phyloP scores from a whole-genome alignment of 805 yeast species.

The Clavispora carvajalis region DNA sequence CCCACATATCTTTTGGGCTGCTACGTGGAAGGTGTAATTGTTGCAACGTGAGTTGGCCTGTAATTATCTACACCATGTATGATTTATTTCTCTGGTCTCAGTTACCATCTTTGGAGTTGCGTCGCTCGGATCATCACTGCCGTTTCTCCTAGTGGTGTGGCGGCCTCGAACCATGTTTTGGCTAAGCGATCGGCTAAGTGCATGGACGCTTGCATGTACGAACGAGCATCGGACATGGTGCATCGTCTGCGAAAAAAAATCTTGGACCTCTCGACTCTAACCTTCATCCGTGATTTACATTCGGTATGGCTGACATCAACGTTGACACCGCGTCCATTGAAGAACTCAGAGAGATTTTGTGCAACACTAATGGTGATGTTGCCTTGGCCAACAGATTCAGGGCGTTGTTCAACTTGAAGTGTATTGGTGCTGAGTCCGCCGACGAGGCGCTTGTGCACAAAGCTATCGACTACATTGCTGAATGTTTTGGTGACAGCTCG shows the following conservation, averaged over 20 bases:
- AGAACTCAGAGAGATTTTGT: slow-evolving; percentile 64
- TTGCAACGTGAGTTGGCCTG: too few species aligned
- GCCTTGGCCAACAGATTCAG: slow-evolving; percentile 86
- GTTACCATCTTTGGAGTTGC: too few species aligned
- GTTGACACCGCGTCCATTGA: slow-evolving; percentile 47
- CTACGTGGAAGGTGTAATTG: too few species aligned
- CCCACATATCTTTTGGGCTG: too few species aligned
- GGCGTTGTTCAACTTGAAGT: slow-evolving; percentile 87
- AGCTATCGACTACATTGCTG: slow-evolving; percentile 81
- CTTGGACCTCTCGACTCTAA: too few species aligned
- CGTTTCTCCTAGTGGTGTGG: too few species aligned
- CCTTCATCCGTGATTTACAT: too few species aligned
- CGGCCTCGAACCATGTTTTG: too few species aligned
- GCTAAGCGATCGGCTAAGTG: neutral
- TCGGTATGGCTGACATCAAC: slow-evolving; percentile 29
- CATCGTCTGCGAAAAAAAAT: neutral
- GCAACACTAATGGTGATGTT: slow-evolving; percentile 60
- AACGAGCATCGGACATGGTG: neutral
- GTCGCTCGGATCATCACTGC: too few species aligned
- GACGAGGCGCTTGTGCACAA: slow-evolving; percentile 48
- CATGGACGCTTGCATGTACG: neutral
- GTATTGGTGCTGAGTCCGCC: slow-evolving; percentile 71
- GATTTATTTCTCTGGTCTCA: too few species aligned
- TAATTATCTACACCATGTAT: too few species aligned
- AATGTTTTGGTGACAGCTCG: slow-evolving; percentile 72